Percentiles rank a stretch among this genome's conserved stretches.
Evolutionary conservation across 2,329 filamentous ascomycete genomes (phyloP).

Genomic region (Chaetothyriales sp.): DNA sequence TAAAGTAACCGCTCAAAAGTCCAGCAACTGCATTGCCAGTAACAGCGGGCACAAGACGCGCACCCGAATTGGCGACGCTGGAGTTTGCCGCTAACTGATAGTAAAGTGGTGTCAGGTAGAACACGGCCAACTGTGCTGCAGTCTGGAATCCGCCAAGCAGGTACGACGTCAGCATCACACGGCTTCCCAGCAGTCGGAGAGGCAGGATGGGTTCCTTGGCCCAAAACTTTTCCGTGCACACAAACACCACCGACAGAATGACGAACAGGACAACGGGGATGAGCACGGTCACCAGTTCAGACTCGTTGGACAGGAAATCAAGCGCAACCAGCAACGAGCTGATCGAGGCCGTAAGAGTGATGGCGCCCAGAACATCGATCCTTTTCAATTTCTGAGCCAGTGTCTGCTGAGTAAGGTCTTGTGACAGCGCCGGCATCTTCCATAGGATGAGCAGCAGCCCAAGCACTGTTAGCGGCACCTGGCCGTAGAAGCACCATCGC

Average conservation of each 20-base stretch:
- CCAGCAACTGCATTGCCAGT: conserved; percentile 52
- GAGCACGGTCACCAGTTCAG: background rate
- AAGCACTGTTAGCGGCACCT: conserved; percentile 41
- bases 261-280: conserved; percentile 2
- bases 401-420: background rate
- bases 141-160: conserved; percentile 40
- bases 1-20: conserved; percentile 44
- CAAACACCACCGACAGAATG: conserved; percentile 15
- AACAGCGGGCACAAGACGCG: conserved; percentile 54
- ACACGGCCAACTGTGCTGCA: conserved; percentile 44
- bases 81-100: conserved; percentile 50
- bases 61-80: conserved; percentile 44
- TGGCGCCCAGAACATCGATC: conserved; percentile 47
- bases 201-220: conserved; percentile 26
- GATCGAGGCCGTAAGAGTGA: conserved; percentile 33
- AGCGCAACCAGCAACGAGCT: conserved; percentile 33
- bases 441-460: conserved; percentile 36
- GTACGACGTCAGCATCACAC: conserved; percentile 42
- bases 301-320: conserved; percentile 27
- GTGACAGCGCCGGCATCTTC: conserved; percentile 24
- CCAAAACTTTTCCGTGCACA: conserved; percentile 22
- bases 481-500: conserved; percentile 49
- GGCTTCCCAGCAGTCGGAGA: conserved; percentile 27
- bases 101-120: conserved; percentile 43
- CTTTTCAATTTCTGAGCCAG: conserved; percentile 29